Conservation (phyloP, 495 filamentous ascomycete species). For the Aspergillus wentii region DNA sequence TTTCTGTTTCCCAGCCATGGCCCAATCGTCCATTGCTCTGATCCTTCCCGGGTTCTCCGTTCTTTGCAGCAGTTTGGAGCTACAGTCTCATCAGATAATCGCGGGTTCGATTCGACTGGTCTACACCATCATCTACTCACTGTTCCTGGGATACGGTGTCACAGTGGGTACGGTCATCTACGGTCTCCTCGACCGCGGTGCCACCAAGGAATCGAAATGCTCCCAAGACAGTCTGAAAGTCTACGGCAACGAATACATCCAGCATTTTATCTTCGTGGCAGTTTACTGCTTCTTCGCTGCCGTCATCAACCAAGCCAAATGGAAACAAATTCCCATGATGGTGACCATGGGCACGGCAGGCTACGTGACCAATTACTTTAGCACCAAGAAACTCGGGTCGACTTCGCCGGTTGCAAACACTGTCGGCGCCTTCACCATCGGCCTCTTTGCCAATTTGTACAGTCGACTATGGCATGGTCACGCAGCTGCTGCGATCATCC, state of each 20-base stretch:
- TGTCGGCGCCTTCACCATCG: slow-evolving; percentile 76
- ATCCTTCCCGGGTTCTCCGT: slow-evolving; percentile 86
- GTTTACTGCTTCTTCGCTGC: slow-evolving; percentile 73
- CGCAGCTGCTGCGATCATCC: slow-evolving; percentile 78
- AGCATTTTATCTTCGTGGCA: slow-evolving; percentile 57
- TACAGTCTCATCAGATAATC: slow-evolving; percentile 78
- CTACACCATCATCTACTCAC: slow-evolving; percentile 86
- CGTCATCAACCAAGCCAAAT: slow-evolving; percentile 80
- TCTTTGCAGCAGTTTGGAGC: slow-evolving; percentile 71
- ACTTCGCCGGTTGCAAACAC: slow-evolving; percentile 70
- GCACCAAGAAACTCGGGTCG: slow-evolving; percentile 60
- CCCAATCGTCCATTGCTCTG: slow-evolving; percentile 82
- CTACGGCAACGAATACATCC: slow-evolving; percentile 28
- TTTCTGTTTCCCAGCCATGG: slow-evolving; percentile 86
- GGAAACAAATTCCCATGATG: slow-evolving; percentile 78
- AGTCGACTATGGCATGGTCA: slow-evolving; percentile 72
- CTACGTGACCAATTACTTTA: slow-evolving; percentile 77
- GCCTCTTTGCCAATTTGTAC: slow-evolving; percentile 80
- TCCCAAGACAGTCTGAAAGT: slow-evolving; percentile 27
- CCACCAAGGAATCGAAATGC: slow-evolving; percentile 66
- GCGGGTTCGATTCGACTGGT: slow-evolving; percentile 89
- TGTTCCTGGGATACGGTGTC: slow-evolving; percentile 93
- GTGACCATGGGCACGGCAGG: slow-evolving; percentile 70
- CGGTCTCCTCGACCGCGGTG: slow-evolving; percentile 68
- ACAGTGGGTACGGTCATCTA: slow-evolving; percentile 90